Evolutionary conservation across 768 basidiomycete species (phyloP).

Genomic region (Agaricus blazei): DNA sequence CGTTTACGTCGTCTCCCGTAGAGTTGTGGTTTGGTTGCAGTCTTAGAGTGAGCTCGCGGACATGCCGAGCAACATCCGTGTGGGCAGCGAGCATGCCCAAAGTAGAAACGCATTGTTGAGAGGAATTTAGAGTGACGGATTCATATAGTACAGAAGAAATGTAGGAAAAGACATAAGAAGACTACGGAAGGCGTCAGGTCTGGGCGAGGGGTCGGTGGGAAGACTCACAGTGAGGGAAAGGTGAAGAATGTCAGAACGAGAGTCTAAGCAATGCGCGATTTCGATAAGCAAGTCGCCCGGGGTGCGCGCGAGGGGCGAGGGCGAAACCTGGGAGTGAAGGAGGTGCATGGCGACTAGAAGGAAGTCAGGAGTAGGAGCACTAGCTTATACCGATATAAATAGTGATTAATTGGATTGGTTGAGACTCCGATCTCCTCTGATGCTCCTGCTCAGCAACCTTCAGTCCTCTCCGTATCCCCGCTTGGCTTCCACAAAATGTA

Average conservation of each 20-base stretch:
- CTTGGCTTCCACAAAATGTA: neutral
- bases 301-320: slow-evolving; percentile 14
- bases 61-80: slow-evolving; percentile 61
- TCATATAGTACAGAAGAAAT: slow-evolving; percentile 58
- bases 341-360: slow-evolving; percentile 3
- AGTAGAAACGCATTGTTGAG: slow-evolving; percentile 58
- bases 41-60: slow-evolving; percentile 51
- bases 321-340: neutral
- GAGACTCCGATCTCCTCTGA: neutral
- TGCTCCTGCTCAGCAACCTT: neutral
- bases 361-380: neutral
- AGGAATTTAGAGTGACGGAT: slow-evolving; percentile 46
- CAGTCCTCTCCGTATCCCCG: neutral
- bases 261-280: slow-evolving; percentile 50
- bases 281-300: slow-evolving; percentile 68
- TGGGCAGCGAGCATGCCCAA: slow-evolving; percentile 55
- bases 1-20: slow-evolving; percentile 24
- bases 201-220: neutral
- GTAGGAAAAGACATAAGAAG: slow-evolving; percentile 43
- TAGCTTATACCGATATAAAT: no score
- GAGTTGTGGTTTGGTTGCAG: slow-evolving; percentile 26
- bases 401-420: neutral
- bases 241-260: slow-evolving; percentile 49
- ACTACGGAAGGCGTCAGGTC: slow-evolving; percentile 31
- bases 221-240: slow-evolving; percentile 55